Evolutionary conservation across 2,329 filamentous ascomycete genomes (phyloP).

Genomic region (Coniochaeta sp.): DNA sequence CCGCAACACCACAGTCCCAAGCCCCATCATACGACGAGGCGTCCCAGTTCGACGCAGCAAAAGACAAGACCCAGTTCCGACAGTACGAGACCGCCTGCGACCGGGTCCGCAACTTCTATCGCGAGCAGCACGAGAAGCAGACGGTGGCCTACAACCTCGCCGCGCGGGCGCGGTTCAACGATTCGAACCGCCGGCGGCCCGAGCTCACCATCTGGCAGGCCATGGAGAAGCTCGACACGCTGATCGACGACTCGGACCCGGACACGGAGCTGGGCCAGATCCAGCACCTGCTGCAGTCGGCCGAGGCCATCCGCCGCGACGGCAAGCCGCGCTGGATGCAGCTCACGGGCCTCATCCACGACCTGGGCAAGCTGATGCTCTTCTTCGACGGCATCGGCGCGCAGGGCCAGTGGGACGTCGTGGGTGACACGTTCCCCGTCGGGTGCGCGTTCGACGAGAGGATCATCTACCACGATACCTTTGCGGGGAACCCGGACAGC

Average conservation of each 20-base stretch:
- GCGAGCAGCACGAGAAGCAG: constrained; percentile 61
- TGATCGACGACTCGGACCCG: constrained; percentile 84
- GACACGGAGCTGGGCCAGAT: constrained; percentile 82
- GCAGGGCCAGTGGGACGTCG: constrained; percentile 86
- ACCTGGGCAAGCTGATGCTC: constrained; percentile 64
- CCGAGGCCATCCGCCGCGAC: constrained; percentile 80
- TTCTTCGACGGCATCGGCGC: constrained; percentile 74
- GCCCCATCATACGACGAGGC: constrained; percentile 10
- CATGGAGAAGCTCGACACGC: constrained; percentile 83
- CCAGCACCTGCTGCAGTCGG: constrained; percentile 81
- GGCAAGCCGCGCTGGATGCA: constrained; percentile 78
- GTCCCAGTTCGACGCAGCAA: constrained; percentile 19
- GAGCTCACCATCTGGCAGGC: constrained; percentile 84
- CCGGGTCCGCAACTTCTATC: constrained; percentile 80
- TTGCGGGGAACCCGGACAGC: constrained; percentile 68
- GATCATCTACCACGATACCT: constrained; percentile 76
- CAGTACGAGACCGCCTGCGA: constrained; percentile 78
- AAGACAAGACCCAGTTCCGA: constrained; percentile 30
- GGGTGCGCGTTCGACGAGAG: constrained; percentile 66
- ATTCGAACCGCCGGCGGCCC: constrained; percentile 53
- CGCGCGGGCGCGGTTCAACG: constrained; percentile 64
- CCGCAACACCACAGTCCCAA: too few relatives aligned
- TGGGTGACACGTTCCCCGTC: constrained; percentile 76
- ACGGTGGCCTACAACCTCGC: constrained; percentile 77
- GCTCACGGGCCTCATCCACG: constrained; percentile 67